phyloP scores from a whole-genome alignment of 768 basidiomycete species.

The Suillus discolor region DNA sequence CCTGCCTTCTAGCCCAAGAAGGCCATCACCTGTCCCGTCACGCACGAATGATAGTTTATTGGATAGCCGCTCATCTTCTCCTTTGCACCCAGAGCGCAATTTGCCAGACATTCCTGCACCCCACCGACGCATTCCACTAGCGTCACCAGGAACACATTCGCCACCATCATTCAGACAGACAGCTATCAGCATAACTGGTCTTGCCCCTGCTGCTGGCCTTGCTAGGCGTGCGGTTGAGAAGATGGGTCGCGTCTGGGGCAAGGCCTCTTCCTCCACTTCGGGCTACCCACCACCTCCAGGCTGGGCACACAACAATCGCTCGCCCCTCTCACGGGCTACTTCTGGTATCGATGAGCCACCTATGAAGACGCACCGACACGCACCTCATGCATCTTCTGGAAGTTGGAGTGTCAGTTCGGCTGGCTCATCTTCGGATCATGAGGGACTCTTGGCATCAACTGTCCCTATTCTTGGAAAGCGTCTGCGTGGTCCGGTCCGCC shows the following conservation, averaged over 20 bases:
- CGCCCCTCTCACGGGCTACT: slow-evolving; percentile 38
- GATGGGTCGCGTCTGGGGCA: slow-evolving; percentile 67
- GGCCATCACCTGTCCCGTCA: slow-evolving; percentile 28
- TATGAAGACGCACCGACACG: slow-evolving; percentile 39
- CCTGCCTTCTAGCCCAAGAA: slow-evolving; percentile 21
- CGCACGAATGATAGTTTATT: slow-evolving; percentile 26
- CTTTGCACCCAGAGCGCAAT: slow-evolving; percentile 29
- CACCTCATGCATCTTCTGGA: slow-evolving; percentile 63
- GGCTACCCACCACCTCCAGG: slow-evolving; percentile 50
- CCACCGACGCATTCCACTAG: slow-evolving; percentile 13
- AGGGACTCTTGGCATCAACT: slow-evolving; percentile 40
- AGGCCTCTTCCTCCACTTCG: slow-evolving; percentile 36
- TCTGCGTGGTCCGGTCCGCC: slow-evolving; percentile 55
- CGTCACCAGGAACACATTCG: slow-evolving; percentile 16
- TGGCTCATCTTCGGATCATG: slow-evolving; percentile 49
- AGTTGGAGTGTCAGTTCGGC: slow-evolving; percentile 56
- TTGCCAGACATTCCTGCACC: slow-evolving; percentile 33
- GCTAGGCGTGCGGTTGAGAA: slow-evolving; percentile 80
- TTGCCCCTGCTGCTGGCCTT: slow-evolving; percentile 73
- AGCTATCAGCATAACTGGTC: slow-evolving; percentile 73
- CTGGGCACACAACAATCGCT: slow-evolving; percentile 38
- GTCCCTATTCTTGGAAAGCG: slow-evolving; percentile 58
- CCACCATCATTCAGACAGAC: slow-evolving; percentile 54
- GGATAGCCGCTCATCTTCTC: slow-evolving; percentile 36
- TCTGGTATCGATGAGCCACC: slow-evolving; percentile 41